Base-by-base conservation (phyloP, 257 asterid species). In the Primulina eburnea region DNA sequence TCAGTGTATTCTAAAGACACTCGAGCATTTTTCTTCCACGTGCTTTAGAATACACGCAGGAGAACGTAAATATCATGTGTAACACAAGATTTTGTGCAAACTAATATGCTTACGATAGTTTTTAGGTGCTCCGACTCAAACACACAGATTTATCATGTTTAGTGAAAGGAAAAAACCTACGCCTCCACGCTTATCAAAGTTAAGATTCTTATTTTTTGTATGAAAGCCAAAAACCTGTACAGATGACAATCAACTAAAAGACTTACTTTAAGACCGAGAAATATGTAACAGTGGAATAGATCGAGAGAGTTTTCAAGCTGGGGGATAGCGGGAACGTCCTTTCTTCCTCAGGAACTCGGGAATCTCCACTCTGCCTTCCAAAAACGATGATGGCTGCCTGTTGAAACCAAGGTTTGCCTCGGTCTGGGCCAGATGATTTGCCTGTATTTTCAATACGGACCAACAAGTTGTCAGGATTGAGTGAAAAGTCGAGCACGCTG, bases 301-400 rank as follows among this genome's bases (percentile, higher is more conserved):
- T 4, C 18, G n/a, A 43, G 53, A 12, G 17, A 1, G 64, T 68
- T 77, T 81, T 79, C 75, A 89, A 64, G 91, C 96, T 86, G 97
- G 82, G 53, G 96, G 98, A 76, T 78, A 92, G 65, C 95, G 95
- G 21, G 92, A 79, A 5, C 86, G 85, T 17, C 98, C 97, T 71
- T 92, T 92, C 86, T 89, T 92, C 83, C 84, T 86, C 78, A 92
- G 81, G 82, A 92, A 92, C 68, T 92, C 98, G 0, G 98, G 98
- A 71, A 92, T 89, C 77, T 92, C 96, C 8, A 89, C 89, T 8
- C 86, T 83, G 35, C 94, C 88, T 79, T 92, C 98, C 21, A 82
- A 57, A 73, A 87, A 88, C 71, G 94, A 85, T 14, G 96, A 80
- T 0, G 92, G 79, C 17, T 89, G 88, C 33, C 97, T 79, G 72